These are phyloP conservation scores for Carallia brachiata DNA, from an alignment of 345 rosid genomes.

Conservation along the genomic window DNA sequence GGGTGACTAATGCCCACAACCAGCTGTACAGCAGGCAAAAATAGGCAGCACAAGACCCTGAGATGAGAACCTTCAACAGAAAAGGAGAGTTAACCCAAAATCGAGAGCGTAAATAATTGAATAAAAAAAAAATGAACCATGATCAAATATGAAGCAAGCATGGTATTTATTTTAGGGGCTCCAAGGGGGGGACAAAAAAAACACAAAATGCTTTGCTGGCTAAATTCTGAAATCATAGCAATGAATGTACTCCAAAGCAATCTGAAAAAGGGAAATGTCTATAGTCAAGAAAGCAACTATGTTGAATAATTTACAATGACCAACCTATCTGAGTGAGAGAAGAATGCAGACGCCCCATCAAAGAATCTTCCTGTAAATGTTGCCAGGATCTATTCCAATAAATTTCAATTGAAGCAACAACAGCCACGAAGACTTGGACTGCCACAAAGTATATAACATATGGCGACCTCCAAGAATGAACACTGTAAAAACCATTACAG, in stretches of 20 bases:
- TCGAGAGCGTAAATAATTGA: conserved; percentile 4
- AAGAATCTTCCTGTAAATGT: conserved; percentile 22
- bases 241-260: too few species aligned
- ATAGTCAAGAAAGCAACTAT: background rate
- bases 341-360: conserved; percentile 27
- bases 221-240: too few species aligned
- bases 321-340: conserved; percentile 38
- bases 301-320: conserved; percentile 3
- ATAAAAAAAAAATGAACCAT: background rate
- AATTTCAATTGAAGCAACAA: conserved; percentile 35
- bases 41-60: conserved; percentile 43
- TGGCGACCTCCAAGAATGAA: conserved; percentile 32
- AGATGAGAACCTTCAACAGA: conserved; percentile 48
- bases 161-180: too few species aligned
- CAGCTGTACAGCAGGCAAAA: conserved; percentile 48
- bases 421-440: conserved; percentile 32
- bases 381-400: conserved; percentile 21
- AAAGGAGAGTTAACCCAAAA: conserved; percentile 19
- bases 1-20: conserved; percentile 51
- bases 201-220: too few species aligned
- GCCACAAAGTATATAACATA: conserved; percentile 31
- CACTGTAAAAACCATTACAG: conserved; percentile 30
- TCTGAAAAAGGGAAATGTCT: too few species aligned
- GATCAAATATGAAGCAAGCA: too few species aligned
- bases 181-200: too few species aligned